Base-by-base conservation (phyloP, 345 rosid species). In the Crucihimalaya himalaica region DNA sequence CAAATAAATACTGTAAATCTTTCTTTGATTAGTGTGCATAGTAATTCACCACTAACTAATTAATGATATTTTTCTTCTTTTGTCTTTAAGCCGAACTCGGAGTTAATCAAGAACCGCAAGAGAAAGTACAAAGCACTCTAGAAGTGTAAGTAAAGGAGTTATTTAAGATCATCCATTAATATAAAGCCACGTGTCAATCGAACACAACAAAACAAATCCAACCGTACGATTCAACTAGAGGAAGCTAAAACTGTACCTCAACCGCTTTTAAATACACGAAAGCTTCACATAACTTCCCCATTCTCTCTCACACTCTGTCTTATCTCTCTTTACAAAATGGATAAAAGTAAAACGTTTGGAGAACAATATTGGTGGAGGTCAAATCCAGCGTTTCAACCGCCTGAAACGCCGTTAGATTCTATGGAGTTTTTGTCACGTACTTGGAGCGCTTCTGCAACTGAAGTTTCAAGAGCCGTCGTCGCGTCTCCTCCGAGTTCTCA, bases 341-440 rank as follows among this genome's bases (percentile, higher is more conserved):
- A 74, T 8, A 51, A 29, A 59, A 18, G 62, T 13, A 88, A 85
- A 70, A 68, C 83, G 43, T 62, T 86, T 12, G 46, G 81, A 4
- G 88, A 75, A 18, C 68, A 74, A 15, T 35, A 34, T 8, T 40
- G 55, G 28, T 87, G 95, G 97, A 74, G 90, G 21, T 78, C 80
- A 29, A 96, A 87, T 61, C 74, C 84, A 61, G 66, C 73, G 46
- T 90, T 81, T 84, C 76, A 89, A 53, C 98, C 91, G 20, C 99
- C 99, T 76, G 96, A 95, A 74, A 89, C 96, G 0, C 98, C 98
- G 0, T 73, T 80, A 7, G 97, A 92, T 68, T 91, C 99, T 20
- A 95, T 95, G 99, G 99, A 95, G 83, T 95, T 90, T 59, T 84
- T 92, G 12, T 87, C 99, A 21, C 92, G 99, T 6, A 86, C 99